Evolutionary conservation across 2,329 filamentous ascomycete species (phyloP).

Genomic region (Neobulgaria alba): DNA sequence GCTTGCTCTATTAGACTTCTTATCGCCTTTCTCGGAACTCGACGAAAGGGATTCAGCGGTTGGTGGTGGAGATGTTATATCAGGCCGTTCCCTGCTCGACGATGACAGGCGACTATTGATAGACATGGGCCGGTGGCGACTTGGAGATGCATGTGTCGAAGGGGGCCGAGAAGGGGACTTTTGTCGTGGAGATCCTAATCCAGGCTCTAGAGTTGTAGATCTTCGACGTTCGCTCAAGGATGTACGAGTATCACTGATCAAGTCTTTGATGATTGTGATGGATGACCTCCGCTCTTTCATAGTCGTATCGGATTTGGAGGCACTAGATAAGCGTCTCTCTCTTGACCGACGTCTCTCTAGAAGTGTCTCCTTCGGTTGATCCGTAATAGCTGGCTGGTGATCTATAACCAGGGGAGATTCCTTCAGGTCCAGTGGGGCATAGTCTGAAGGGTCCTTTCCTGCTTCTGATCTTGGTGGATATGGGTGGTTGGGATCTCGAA

Average conservation of each 20-base stretch:
- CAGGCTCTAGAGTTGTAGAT: constrained; percentile 37
- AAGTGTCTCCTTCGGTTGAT: constrained; percentile 35
- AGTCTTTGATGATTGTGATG: constrained; percentile 42
- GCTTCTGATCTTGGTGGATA: constrained; percentile 36
- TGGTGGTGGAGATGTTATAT: constrained; percentile 29
- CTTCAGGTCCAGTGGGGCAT: constrained; percentile 42
- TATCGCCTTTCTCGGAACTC: constrained; percentile 43
- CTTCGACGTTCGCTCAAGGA: constrained; percentile 40
- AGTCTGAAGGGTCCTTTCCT: constrained; percentile 33
- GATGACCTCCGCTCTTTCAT: constrained; percentile 44
- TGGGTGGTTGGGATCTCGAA: constrained; percentile 52
- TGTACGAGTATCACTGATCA: constrained; percentile 50
- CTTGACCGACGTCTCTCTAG: constrained; percentile 27
- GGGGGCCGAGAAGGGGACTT: constrained; percentile 40
- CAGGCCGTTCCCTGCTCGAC: constrained; percentile 21
- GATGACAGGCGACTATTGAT: constrained; percentile 50
- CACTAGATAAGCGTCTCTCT: constrained; percentile 19
- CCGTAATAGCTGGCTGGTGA: constrained; percentile 36
- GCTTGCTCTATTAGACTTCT: constrained; percentile 37
- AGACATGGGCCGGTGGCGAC: constrained; percentile 51
- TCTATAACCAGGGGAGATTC: constrained; percentile 52
- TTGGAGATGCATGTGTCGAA: constrained; percentile 35
- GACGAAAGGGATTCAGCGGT: constrained; percentile 32
- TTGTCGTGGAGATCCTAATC: constrained; percentile 28
- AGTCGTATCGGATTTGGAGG: constrained; percentile 16